These are phyloP conservation scores for Gilbertella persicaria DNA, from an alignment of 371 early-diverging fungal species.

Conservation along the genomic window DNA sequence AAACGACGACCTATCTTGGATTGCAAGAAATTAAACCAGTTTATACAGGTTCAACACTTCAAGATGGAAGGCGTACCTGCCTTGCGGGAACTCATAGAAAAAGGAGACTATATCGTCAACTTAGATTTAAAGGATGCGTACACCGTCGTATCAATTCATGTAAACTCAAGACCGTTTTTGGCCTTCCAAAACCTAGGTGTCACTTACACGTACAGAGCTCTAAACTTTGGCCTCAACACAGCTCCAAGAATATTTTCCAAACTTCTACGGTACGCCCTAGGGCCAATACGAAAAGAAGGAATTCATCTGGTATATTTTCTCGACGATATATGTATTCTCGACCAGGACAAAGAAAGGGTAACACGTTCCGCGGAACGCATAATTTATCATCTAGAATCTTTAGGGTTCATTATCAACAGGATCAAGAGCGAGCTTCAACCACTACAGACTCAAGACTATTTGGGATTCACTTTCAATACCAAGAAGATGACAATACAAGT, in stretches of 20 bases:
- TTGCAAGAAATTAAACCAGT: conserved; percentile 10
- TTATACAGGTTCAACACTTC: conserved; percentile 15
- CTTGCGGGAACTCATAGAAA: conserved; percentile 7
- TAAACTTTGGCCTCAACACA: conserved; percentile 14
- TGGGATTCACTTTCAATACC: conserved; percentile 17
- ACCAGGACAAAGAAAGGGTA: background rate
- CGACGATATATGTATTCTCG: conserved; percentile 10
- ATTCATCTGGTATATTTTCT: conserved; percentile 12
- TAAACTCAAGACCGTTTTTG: background rate
- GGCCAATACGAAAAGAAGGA: conserved; percentile 5
- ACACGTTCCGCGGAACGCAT: background rate
- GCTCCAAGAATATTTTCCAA: conserved; percentile 13
- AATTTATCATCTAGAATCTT: background rate
- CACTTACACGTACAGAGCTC: conserved; percentile 14
- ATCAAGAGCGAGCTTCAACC: conserved; percentile 9
- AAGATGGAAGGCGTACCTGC: conserved; percentile 26
- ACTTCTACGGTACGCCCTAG: conserved; percentile 8
- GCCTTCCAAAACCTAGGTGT: conserved; percentile 4
- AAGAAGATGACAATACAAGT: conserved; percentile 7
- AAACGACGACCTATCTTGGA: conserved; percentile 20
- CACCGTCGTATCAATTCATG: conserved; percentile 6
- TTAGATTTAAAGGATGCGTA: conserved; percentile 14
- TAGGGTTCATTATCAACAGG: conserved; percentile 10
- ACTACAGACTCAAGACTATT: conserved; percentile 1
- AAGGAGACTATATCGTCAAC: conserved; percentile 1